Evolutionary conservation across 768 basidiomycete species (phyloP), one percentile per base, ranked within the genome.

Genomic region (Termitomyces sp.): DNA sequence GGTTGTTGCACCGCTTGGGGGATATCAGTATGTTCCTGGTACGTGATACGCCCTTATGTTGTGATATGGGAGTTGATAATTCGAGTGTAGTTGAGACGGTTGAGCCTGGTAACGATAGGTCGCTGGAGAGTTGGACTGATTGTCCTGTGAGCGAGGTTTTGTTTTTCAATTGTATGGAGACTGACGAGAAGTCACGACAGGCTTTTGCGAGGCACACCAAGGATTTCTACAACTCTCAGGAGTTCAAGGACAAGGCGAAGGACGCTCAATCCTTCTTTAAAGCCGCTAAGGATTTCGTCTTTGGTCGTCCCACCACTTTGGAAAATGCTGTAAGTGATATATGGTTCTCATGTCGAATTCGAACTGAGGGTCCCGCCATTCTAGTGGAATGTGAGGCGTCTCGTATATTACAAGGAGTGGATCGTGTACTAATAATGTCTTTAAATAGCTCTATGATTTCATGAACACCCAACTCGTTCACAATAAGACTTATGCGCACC

Each of bases 21-120:
- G 90, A 3, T 95, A 93, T 70, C 90, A 93, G 71, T 95, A 94
- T 62, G 82, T 95, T 47, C 89, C 92, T n/a, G 80, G 86, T 82
- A 58, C 48, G 74, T 71, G 21, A 11, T n/a, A n/a, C n/a, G 21
- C 31, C 58, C 35, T 11, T 54, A 10, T 51, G n/a, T 31, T n/a
- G n/a, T n/a, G n/a, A n/a, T n/a, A n/a, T n/a, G n/a, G n/a, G n/a
- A n/a, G n/a, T n/a, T n/a, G n/a, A n/a, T n/a, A n/a, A n/a, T n/a
- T n/a, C n/a, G n/a, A 48, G 9, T 14, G 21, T 54, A 85, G 89
- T 92, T 31, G 87, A 92, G 75, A 91, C 90, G n/a, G 87, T 94
- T 48, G 90, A 92, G 69, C 88, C 91, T 29, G 81, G 79, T 53
- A 90, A 92, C 62, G 89, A 92, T 68, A 84, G 89, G 65, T 89